Evolutionary conservation across 2,329 filamentous ascomycete species (phyloP), one percentile per base, ranked within the genome.

Genomic region (Aspergillus fijiensis): DNA sequence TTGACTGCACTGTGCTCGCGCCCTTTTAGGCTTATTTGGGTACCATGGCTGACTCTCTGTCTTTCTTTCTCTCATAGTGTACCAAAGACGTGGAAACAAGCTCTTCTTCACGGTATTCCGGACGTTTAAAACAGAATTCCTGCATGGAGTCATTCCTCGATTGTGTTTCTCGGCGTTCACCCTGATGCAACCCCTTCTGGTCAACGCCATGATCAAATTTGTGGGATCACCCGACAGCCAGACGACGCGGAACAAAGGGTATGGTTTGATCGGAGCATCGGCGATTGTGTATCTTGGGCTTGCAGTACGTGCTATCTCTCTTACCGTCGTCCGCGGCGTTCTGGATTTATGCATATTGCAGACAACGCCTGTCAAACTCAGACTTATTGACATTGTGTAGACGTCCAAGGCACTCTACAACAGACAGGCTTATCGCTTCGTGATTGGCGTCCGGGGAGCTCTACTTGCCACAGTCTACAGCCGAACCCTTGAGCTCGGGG

Each of bases 171-270:
- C 49, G 5, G 23, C 16, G 2, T 51, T 51, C 27, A 51, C 29
- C 3, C 29, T 51, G 10, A 51, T 51, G 29, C 49, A 51, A n/a
- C 49, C 29, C 14, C n/a, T 31, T 10, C n/a, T 51, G 49, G 49
- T 51, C 16, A 35, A 19, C 29, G 11, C 25, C 14, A 31, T 35
- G 10, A 51, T 29, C 14, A 33, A 16, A 11, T 51, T 29, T 5
- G 29, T 29, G 2, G 49, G 10, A 0, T 29, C 33, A 2, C 10
- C 29, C 3, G 49, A 51, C 2, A 14, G 2, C 11, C 27, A 12
- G n/a, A 31, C 19, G 29, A 35, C 49, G n/a, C 27, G 49, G 5
- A 35, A 51, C 27, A 51, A 51, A 5, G 49, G 49, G 2, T 51
- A 51, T 33, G 49, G 49, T 2, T 31, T 51, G n/a, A 51, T 51